These are phyloP conservation scores for Chaetomiaceae sp. DNA, from an alignment of 2,329 filamentous ascomycete genomes.

Conservation along the genomic window DNA sequence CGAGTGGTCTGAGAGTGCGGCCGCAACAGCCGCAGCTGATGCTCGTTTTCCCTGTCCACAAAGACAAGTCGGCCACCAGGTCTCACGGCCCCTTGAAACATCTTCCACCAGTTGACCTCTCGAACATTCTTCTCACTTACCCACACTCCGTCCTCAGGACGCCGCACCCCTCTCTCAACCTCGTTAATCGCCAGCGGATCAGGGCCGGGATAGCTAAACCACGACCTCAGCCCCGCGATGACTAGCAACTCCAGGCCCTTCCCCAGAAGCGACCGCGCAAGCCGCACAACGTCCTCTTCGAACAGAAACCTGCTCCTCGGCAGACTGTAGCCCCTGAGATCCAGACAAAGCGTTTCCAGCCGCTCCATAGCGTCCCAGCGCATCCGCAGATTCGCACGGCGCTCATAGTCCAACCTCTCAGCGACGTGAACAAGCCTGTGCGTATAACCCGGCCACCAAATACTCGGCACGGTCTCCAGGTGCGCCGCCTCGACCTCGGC, in stretches of 20 bases:
- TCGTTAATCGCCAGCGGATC: conserved; percentile 1
- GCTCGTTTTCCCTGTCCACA: conserved; percentile 9
- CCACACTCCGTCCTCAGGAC: not conserved
- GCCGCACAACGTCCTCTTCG: not conserved
- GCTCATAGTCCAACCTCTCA: conserved; percentile 1
- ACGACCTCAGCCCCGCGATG: conserved; percentile 19
- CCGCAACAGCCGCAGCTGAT: not conserved
- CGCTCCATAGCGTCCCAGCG: conserved; percentile 11
- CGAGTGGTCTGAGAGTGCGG: not conserved
- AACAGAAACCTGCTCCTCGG: not conserved
- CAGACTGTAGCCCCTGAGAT: conserved; percentile 11
- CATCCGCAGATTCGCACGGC: conserved; percentile 8
- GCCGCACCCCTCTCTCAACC: not conserved
- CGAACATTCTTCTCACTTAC: not conserved
- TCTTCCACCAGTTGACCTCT: conserved; percentile 14
- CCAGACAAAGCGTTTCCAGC: conserved; percentile 19
- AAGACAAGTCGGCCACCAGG: conserved; percentile 21
- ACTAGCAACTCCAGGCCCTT: conserved; percentile 14
- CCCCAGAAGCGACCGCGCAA: conserved; percentile 9
- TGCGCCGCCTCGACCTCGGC: not conserved
- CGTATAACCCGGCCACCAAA: not conserved
- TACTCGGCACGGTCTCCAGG: not conserved
- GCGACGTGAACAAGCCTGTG: not conserved
- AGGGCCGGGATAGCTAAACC: not conserved
- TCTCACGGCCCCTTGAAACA: conserved; percentile 18